These are phyloP conservation scores for Laetiporus sulphureus DNA, from an alignment of 1,284 basidiomycete genomes.

Conservation along the genomic window DNA sequence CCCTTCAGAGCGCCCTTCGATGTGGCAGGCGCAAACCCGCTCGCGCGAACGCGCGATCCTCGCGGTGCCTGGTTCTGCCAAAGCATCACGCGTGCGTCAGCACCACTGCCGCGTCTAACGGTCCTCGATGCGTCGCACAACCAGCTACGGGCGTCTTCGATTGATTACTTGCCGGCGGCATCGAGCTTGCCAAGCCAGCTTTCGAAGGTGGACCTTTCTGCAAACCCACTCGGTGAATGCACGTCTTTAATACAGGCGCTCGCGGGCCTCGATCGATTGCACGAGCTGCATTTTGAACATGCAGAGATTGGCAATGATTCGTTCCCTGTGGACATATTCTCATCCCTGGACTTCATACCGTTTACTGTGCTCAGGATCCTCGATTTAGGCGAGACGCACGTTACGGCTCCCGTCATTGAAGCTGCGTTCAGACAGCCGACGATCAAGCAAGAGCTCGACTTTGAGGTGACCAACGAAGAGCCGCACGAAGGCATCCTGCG, in stretches of 20 bases:
- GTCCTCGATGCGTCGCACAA: constrained; percentile 60
- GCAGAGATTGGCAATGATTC: constrained; percentile 54
- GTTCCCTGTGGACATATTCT: constrained; percentile 41
- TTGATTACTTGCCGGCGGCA: constrained; percentile 41
- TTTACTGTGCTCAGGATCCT: constrained; percentile 51
- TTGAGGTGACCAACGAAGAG: constrained; percentile 46
- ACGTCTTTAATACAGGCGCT: constrained; percentile 40
- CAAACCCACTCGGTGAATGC: constrained; percentile 28
- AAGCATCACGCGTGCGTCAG: constrained; percentile 49
- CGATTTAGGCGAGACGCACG: constrained; percentile 60
- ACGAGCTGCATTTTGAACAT: constrained; percentile 49
- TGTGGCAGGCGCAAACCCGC: constrained; percentile 12
- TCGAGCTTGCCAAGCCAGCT: constrained; percentile 24
- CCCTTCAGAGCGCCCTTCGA: constrained; percentile 57
- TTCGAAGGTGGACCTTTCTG: constrained; percentile 33
- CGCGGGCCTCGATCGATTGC: constrained; percentile 43
- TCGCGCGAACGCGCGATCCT: constrained; percentile 21
- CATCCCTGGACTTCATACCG: constrained; percentile 13
- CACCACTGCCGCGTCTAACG: constrained; percentile 56
- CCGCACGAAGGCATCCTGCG: constrained; percentile 44
- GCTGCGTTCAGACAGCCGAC: constrained; percentile 31
- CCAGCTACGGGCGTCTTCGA: constrained; percentile 42
- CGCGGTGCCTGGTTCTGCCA: constrained; percentile 53
- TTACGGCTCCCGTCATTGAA: constrained; percentile 38
- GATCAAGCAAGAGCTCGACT: constrained; percentile 41